These are phyloP conservation scores for Phytopythium helicoides DNA, from an alignment of 352 stramenopile genomes.

Conservation along the genomic window DNA sequence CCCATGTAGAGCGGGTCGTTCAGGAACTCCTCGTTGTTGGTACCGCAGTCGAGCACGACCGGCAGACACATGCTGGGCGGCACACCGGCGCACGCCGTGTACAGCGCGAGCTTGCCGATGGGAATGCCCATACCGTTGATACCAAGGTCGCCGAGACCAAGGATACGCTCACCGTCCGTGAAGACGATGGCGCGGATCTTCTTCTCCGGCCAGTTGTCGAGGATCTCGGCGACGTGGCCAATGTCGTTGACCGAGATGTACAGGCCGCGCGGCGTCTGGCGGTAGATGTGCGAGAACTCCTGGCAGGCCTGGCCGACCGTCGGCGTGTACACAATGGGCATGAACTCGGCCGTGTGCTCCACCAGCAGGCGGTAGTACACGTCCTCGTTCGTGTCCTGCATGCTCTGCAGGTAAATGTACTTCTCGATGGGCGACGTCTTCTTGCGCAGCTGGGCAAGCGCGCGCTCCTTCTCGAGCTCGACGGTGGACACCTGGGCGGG, in stretches of 20 bases:
- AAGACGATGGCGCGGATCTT: conserved; percentile 96
- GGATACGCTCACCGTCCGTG: conserved; percentile 95
- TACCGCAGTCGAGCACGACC: conserved; percentile 94
- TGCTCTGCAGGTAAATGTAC: conserved; percentile 91
- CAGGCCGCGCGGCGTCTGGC: conserved; percentile 87
- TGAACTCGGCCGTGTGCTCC: conserved; percentile 89
- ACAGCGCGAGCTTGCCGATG: conserved; percentile 94
- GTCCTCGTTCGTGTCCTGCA: conserved; percentile 89
- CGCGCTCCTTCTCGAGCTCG: conserved; percentile 86
- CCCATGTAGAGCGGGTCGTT: conserved; percentile 95
- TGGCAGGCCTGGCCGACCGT: conserved; percentile 93
- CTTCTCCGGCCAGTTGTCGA: conserved; percentile 96
- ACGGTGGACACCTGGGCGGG: conserved; percentile 82
- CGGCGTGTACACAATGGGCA: conserved; percentile 97
- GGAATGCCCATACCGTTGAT: conserved; percentile 91
- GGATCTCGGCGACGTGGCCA: conserved; percentile 82
- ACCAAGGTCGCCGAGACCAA: conserved; percentile 95
- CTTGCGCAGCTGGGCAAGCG: conserved; percentile 81
- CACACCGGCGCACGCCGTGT: conserved; percentile 94
- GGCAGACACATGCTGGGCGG: conserved; percentile 92
- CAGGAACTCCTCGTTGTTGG: conserved; percentile 93
- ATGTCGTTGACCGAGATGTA: conserved; percentile 90
- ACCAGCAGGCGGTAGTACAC: conserved; percentile 93
- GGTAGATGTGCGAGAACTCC: conserved; percentile 91
- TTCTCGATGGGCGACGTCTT: conserved; percentile 90